Conservation (phyloP, 2,329 filamentous ascomycete genomes). For the Alternaria sp. region DNA sequence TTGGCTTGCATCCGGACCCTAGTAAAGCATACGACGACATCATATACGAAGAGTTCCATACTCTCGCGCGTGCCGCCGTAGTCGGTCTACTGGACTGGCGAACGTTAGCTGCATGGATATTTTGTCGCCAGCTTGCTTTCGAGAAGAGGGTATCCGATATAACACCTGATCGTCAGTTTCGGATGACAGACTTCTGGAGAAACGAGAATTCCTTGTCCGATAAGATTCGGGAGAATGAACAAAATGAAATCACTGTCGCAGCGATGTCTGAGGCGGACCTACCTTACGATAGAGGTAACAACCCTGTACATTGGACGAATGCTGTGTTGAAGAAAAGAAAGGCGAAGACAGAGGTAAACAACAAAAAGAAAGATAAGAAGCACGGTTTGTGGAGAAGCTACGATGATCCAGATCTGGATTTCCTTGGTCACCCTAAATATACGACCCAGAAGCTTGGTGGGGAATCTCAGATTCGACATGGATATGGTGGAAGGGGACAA, state of each 20-base stretch:
- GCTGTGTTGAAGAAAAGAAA: not conserved
- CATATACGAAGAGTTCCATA: conserved; percentile 2
- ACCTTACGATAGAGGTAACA: not conserved
- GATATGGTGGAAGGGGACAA: not conserved
- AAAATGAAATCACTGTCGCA: not conserved
- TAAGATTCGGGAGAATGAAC: not conserved
- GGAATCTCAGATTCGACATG: not conserved
- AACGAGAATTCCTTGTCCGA: not conserved
- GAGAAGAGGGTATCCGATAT: not conserved
- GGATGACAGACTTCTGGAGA: not conserved
- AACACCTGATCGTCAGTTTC: not conserved
- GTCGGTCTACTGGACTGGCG: conserved; percentile 22
- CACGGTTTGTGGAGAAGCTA: not conserved
- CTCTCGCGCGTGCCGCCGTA: conserved; percentile 8
- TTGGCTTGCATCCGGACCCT: conserved; percentile 26
- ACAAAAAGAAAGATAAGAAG: no score
- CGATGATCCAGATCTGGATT: not conserved
- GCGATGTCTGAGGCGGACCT: not conserved
- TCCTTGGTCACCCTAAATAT: not conserved
- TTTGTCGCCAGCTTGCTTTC: not conserved
- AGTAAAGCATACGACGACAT: not conserved
- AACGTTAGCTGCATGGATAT: conserved; percentile 16
- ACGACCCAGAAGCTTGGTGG: not conserved
- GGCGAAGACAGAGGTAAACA: no score
- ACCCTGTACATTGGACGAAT: not conserved